phyloP scores from a whole-genome alignment of 2,329 filamentous ascomycete species.

The Plectosphaerella cucumerina region DNA sequence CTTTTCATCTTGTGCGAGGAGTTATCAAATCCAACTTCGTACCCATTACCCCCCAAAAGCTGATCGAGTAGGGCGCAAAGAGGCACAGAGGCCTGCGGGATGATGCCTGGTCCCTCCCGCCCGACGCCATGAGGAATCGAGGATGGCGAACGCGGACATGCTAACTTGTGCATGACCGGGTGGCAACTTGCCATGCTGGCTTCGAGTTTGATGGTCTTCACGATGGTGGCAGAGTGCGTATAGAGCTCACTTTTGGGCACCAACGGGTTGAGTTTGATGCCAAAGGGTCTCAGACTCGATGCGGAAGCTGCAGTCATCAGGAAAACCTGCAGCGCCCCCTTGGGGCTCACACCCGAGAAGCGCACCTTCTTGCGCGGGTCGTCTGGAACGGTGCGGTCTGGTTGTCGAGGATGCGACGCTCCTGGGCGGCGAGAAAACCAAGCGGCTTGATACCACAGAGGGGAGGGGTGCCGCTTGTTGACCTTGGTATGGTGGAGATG shows the following conservation, averaged over 20 bases:
- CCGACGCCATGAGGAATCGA: background rate
- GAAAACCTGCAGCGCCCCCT: background rate
- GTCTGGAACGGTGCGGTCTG: background rate
- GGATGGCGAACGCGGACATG: background rate
- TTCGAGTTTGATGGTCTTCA: constrained; percentile 1
- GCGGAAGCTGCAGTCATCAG: background rate
- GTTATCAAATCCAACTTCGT: too few species aligned
- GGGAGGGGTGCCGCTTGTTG: background rate
- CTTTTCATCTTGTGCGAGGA: too few species aligned
- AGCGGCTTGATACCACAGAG: background rate
- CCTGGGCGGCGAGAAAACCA: background rate
- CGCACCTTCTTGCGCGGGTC: background rate
- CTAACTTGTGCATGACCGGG: background rate
- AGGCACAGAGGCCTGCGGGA: background rate
- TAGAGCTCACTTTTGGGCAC: background rate
- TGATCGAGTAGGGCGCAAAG: background rate
- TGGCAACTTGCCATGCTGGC: background rate
- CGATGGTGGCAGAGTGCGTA: background rate
- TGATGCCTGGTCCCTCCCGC: background rate
- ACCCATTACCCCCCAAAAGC: background rate
- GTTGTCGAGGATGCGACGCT: background rate
- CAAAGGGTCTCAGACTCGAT: constrained; percentile 1
- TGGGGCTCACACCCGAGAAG: background rate
- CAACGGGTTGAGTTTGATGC: background rate
- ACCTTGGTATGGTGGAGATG: background rate